Evolutionary conservation across 495 filamentous ascomycete species (phyloP).

Genomic region (Daldinia caldariorum): DNA sequence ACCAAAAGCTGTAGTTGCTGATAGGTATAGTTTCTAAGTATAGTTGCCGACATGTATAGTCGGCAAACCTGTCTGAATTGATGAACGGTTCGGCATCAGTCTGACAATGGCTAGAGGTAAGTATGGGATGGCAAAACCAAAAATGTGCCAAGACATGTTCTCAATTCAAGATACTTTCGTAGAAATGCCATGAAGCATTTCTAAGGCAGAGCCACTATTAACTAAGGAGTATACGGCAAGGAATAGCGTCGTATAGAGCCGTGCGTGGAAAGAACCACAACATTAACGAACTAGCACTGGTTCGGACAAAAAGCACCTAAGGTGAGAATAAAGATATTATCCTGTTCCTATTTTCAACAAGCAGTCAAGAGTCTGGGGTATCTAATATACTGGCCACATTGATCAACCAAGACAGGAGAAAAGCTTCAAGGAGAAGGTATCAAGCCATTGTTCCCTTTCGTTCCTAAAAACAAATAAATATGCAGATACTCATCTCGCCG

Average conservation of each 20-base stretch:
- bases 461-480: slow-evolving; percentile 11
- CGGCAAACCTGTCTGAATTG: not conserved
- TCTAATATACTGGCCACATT: slow-evolving; percentile 30
- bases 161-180: not conserved
- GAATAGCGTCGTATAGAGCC: not conserved
- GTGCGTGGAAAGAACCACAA: not conserved
- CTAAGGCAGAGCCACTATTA: not conserved
- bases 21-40: too few relatives aligned
- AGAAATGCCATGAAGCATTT: too few relatives aligned
- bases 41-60: too few relatives aligned
- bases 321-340: slow-evolving; percentile 2
- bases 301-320: not conserved
- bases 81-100: not conserved
- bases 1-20: too few relatives aligned
- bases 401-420: slow-evolving; percentile 10
- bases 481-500: slow-evolving; percentile 2
- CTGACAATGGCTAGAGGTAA: not conserved
- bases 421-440: slow-evolving; percentile 3
- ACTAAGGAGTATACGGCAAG: not conserved
- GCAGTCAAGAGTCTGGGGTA: slow-evolving; percentile 28
- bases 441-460: slow-evolving; percentile 5
- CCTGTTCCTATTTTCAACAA: slow-evolving; percentile 6
- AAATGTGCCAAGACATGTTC: not conserved
- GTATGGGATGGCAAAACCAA: not conserved
- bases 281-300: not conserved